Evolutionary conservation across 2,329 filamentous ascomycete genomes (phyloP).

Genomic region (Sclerotinia subarctica): DNA sequence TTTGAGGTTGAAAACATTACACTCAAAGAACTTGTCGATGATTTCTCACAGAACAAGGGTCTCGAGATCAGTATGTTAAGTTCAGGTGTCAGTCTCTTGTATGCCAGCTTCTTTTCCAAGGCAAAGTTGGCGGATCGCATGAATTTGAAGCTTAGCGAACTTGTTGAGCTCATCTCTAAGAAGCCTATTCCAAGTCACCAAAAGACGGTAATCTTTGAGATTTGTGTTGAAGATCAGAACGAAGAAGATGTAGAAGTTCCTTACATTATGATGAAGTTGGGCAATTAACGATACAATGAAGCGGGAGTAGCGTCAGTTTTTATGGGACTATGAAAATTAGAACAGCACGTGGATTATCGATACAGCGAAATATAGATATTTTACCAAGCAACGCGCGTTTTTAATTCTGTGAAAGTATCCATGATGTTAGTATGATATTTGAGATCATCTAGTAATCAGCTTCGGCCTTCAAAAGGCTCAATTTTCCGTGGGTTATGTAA

Average conservation of each 20-base stretch:
- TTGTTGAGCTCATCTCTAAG: constrained; percentile 86
- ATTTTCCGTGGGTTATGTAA: constrained; percentile 2
- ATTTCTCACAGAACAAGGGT: constrained; percentile 72
- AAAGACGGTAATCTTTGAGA: constrained; percentile 94
- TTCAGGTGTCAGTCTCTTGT: constrained; percentile 93
- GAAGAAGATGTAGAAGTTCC: constrained; percentile 96
- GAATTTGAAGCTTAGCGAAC: constrained; percentile 77
- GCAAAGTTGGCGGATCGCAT: constrained; percentile 76
- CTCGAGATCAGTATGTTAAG: constrained; percentile 88
- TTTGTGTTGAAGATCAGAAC: constrained; percentile 82
- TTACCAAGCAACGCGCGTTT: background rate
- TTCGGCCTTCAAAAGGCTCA: background rate
- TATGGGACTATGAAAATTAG: constrained; percentile 11
- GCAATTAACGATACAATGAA: constrained; percentile 25
- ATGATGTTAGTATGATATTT: background rate
- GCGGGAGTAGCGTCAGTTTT: background rate
- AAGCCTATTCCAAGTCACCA: constrained; percentile 88
- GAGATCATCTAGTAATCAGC: background rate
- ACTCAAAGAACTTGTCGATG: constrained; percentile 74
- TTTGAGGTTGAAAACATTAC: constrained; percentile 89
- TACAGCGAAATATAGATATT: background rate
- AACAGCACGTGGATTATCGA: background rate
- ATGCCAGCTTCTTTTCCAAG: constrained; percentile 86
- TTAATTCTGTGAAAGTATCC: background rate
- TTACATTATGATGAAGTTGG: constrained; percentile 81